Evolutionary conservation across 176 grass and related monocot genomes (phyloP).

Genomic region (Tuctoria greenei): DNA sequence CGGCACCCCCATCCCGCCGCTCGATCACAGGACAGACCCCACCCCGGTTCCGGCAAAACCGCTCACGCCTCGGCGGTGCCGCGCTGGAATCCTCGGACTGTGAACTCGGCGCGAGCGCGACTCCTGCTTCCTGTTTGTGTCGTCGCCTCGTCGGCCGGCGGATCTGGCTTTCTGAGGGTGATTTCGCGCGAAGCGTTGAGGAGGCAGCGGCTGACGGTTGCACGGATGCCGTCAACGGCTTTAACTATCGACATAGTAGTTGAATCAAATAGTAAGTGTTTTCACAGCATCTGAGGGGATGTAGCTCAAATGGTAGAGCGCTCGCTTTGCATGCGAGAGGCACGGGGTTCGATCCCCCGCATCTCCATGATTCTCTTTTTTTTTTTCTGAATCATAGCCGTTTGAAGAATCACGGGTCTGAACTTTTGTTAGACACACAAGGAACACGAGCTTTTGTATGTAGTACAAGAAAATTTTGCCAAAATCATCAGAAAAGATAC

Average conservation of each 20-base stretch:
- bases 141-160: neutral
- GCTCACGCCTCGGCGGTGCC: neutral
- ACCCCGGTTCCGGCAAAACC: neutral
- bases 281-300: conserved; percentile 41
- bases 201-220: no score
- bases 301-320: conserved; percentile 99
- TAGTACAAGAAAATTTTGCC: no score
- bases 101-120: no score
- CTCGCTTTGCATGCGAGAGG: conserved; percentile 99
- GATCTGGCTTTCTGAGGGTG: neutral
- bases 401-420: no score
- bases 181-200: neutral
- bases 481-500: no score
- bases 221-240: no score
- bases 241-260: no score
- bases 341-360: conserved; percentile 98
- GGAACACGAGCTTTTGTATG: no score
- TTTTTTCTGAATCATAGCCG: no score
- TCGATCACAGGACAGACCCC: conserved; percentile 19
- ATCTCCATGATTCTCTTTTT: conserved; percentile 37
- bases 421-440: no score
- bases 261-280: no score
- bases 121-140: neutral
- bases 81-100: neutral
- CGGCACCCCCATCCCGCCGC: conserved; percentile 40